Conservation (phyloP, 129 eudicot genomes). For the Mikania micrantha region DNA sequence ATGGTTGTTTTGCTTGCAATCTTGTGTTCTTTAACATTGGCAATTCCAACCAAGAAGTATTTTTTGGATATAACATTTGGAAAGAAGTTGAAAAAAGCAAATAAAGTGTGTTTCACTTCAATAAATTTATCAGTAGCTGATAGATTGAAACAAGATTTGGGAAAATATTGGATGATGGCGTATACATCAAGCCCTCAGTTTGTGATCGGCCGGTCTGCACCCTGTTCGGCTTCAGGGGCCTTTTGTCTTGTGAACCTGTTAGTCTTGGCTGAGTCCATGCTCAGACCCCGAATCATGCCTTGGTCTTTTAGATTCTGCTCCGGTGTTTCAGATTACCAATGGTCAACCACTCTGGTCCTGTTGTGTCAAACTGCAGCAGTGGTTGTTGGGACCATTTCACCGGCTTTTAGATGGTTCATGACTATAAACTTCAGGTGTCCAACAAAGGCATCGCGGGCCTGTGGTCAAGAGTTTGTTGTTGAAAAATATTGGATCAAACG, state of each 20-base stretch:
- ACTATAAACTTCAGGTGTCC: conserved; percentile 43
- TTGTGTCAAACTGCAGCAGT: conserved; percentile 39
- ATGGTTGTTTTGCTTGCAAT: conserved; percentile 55
- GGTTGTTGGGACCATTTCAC: conserved; percentile 50
- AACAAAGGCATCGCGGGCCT: conserved; percentile 17
- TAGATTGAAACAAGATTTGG: conserved; percentile 26
- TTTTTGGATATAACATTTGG: conserved; percentile 40
- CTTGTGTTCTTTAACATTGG: conserved; percentile 39
- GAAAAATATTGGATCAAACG: conserved; percentile 44
- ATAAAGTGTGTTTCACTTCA: conserved; percentile 26
- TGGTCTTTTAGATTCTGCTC: conserved; percentile 35
- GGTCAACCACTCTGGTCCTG: conserved; percentile 43
- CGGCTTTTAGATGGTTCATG: conserved; percentile 57
- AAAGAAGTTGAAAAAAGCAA: conserved; percentile 30
- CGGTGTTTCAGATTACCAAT: conserved; percentile 47
- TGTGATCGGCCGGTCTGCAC: conserved; percentile 47
- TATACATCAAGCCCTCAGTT: conserved; percentile 53
- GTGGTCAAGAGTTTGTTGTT: conserved; percentile 27
- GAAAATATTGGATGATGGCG: conserved; percentile 60
- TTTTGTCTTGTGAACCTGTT: conserved; percentile 37
- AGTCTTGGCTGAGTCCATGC: conserved; percentile 31
- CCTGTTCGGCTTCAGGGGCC: conserved; percentile 56
- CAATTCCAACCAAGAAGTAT: conserved; percentile 43
- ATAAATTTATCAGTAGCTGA: conserved; percentile 8
- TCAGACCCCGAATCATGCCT: conserved; percentile 32